Evolutionary conservation across 2,329 filamentous ascomycete species (phyloP).

Genomic region (Aspergillus latus): DNA sequence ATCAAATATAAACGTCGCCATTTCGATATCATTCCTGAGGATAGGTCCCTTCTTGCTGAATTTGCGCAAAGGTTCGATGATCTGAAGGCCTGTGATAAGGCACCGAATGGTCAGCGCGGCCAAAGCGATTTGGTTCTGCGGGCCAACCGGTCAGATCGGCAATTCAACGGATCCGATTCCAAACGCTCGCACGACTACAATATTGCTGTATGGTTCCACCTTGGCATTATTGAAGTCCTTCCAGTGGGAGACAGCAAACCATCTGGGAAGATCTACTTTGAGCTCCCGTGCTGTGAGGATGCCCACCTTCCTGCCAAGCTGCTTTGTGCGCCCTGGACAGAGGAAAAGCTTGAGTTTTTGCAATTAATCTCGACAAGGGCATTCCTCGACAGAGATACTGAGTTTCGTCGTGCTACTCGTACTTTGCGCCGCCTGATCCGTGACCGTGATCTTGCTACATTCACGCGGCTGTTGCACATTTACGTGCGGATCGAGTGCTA

Average conservation of each 20-base stretch:
- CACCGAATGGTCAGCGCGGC: slow-evolving; percentile 25
- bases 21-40: slow-evolving; percentile 29
- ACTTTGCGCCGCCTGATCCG: slow-evolving; percentile 38
- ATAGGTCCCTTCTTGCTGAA: slow-evolving; percentile 24
- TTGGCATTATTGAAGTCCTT: slow-evolving; percentile 38
- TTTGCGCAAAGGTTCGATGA: slow-evolving; percentile 28
- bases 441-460: slow-evolving; percentile 35
- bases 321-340: slow-evolving; percentile 40
- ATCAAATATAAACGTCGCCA: slow-evolving; percentile 31
- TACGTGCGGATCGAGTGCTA: slow-evolving; percentile 34
- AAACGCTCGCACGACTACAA: slow-evolving; percentile 21
- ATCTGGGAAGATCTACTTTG: slow-evolving; percentile 35
- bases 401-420: slow-evolving; percentile 29
- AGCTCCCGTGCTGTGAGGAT: slow-evolving; percentile 32
- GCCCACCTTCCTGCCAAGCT: slow-evolving; percentile 42
- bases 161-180: neutral
- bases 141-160: slow-evolving; percentile 13
- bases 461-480: slow-evolving; percentile 32
- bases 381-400: slow-evolving; percentile 39
- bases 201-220: slow-evolving; percentile 41
- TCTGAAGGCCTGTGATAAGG: slow-evolving; percentile 24
- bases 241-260: slow-evolving; percentile 26
- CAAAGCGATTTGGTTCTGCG: slow-evolving; percentile 35
- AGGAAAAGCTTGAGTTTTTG: slow-evolving; percentile 40
- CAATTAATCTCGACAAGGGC: slow-evolving; percentile 37